Evolutionary conservation across 108 stramenopile genomes (phyloP), one percentile per base, ranked within the genome.

Genomic region (Schizochytrium sp.): DNA sequence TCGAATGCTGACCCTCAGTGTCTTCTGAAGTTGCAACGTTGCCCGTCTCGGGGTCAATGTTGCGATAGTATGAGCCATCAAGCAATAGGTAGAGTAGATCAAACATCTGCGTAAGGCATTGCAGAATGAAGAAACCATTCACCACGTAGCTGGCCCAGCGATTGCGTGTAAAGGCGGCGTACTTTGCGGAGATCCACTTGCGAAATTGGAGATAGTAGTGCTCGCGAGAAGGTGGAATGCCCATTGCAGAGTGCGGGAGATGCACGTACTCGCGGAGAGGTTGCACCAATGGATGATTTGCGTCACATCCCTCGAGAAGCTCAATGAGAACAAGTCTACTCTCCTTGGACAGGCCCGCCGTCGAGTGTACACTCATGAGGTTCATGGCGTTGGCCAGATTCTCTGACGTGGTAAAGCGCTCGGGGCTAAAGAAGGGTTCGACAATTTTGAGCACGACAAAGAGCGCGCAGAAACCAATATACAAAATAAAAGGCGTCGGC

Each of bases 341-440:
- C 51, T 83, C 76, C 76, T 83, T 83, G 48, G 76, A 83, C 19
- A 83, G 76, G 48, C 76, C 76, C 16, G 51, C 6, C 8, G 76
- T 83, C 12, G 76, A 83, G 51, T 83, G 28, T 45, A 83, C 76
- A 34, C 76, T 83, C 76, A 83, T 83, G 25, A 83, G 51, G 4
- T 83, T 83, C 76, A 83, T 47, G 51, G 76, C 76, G 76, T 83
- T 83, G 45, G 76, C 76, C 18, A 83, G 5, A 45, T 83, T 83
- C 76, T 83, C 76, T 12, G 45, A 83, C 10, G 45, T 6, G 18
- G 48, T 83, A 28, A 83, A 83, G 51, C 76, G 76, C 51, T 83
- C 48, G 2, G 76, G 76, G 18, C 51, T 34, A 45, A 83, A 83
- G 25, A 83, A 16, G 10, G 76, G 76, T 45, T 83, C 76, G 51